These are phyloP conservation scores for Lentithecium fluviatile DNA, from an alignment of 495 filamentous ascomycete genomes.

Conservation along the genomic window DNA sequence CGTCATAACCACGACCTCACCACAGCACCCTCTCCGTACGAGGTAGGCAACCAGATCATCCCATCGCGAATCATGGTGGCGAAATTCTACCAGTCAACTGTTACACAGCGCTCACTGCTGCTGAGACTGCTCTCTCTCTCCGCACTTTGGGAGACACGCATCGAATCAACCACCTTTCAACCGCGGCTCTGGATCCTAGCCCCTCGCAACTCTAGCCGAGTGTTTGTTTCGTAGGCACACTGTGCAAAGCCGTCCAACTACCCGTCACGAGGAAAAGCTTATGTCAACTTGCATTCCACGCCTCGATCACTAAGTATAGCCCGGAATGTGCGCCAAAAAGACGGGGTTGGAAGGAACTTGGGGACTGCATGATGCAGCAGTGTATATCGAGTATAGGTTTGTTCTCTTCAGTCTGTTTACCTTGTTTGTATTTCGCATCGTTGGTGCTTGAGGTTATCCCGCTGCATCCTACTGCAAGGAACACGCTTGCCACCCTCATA, in stretches of 20 bases:
- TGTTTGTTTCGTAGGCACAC: constrained; percentile 25
- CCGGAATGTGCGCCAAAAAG: constrained; percentile 21
- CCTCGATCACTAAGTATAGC: constrained; percentile 24
- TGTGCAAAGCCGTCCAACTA: constrained; percentile 25
- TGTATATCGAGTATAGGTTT: constrained; percentile 38
- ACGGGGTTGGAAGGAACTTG: constrained; percentile 33
- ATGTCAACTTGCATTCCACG: constrained; percentile 30
- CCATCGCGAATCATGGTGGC: too few relatives aligned
- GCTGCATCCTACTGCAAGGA: constrained; percentile 26
- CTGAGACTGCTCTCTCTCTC: too few relatives aligned
- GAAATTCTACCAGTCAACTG: too few relatives aligned
- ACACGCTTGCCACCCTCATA: constrained; percentile 9
- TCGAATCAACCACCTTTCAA: too few relatives aligned
- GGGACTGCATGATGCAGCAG: not conserved
- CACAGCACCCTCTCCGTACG: too few relatives aligned
- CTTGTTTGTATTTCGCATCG: constrained; percentile 33
- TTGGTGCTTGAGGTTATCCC: constrained; percentile 17
- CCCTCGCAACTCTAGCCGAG: not conserved
- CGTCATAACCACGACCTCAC: not conserved
- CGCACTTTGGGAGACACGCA: too few relatives aligned
- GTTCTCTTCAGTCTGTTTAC: constrained; percentile 22
- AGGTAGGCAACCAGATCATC: too few relatives aligned
- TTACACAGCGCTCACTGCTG: too few relatives aligned
- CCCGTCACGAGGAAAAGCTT: constrained; percentile 21
- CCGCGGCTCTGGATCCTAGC: not conserved